Percentiles rank a stretch among this genome's conserved stretches.
Conservation (phyloP, 2,329 filamentous ascomycete genomes). For the Tolypocladium tundrense region DNA sequence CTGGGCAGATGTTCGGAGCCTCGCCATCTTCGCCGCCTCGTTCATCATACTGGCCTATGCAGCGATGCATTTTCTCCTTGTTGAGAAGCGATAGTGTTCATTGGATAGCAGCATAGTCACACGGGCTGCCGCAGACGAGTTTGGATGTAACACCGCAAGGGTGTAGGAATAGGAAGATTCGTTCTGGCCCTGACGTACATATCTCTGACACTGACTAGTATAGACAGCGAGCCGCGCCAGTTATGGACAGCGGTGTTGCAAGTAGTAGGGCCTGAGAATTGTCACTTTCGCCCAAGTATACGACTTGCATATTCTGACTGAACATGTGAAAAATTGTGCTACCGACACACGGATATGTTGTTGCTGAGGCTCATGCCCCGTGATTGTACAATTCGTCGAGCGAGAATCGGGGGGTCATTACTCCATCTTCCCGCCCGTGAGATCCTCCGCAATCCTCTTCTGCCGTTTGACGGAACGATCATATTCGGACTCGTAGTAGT, state of each 20-base stretch:
- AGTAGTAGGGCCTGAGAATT: neutral
- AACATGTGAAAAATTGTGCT: neutral
- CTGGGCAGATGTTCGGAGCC: conserved; percentile 73
- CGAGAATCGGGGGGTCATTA: conserved; percentile 8
- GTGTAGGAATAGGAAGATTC: neutral
- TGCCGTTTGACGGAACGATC: conserved; percentile 39
- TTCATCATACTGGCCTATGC: conserved; percentile 84
- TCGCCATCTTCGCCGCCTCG: conserved; percentile 69
- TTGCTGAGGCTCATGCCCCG: neutral
- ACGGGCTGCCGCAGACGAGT: neutral
- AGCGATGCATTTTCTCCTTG: conserved; percentile 86
- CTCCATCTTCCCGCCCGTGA: conserved; percentile 49
- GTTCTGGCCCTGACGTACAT: neutral
- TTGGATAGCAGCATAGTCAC: neutral
- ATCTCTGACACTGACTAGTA: neutral
- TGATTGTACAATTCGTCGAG: neutral
- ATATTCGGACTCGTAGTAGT: conserved; percentile 25
- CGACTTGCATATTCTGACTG: neutral
- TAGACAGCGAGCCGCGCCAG: neutral
- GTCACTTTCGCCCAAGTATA: neutral
- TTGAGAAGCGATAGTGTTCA: conserved; percentile 57
- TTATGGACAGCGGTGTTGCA: neutral
- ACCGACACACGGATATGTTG: neutral
- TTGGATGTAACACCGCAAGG: neutral
- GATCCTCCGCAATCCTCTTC: conserved; percentile 46